Percentiles rank a stretch among this genome's conserved stretches.
phyloP scores from a whole-genome alignment of 2,329 filamentous ascomycete genomes.

The Zopfia rhizophila region DNA sequence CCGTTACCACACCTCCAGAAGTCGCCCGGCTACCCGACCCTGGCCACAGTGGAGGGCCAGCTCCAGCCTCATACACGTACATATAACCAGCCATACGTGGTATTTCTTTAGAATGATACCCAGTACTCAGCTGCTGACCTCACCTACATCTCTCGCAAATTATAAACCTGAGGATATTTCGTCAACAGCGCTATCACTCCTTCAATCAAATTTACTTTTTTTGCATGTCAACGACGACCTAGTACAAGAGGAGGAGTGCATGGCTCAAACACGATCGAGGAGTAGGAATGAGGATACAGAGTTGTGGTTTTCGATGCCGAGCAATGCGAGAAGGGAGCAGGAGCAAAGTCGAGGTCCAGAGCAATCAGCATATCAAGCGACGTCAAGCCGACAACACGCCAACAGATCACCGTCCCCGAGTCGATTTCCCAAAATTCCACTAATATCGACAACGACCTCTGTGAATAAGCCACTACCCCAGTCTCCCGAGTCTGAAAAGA shows the following conservation, averaged over 20 bases:
- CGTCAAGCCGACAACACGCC: conserved; percentile 33
- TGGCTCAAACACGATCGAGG: conserved; percentile 32
- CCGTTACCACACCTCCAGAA: conserved; percentile 31
- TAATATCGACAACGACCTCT: conserved; percentile 35
- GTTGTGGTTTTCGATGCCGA: conserved; percentile 44
- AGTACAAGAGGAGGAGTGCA: conserved; percentile 23
- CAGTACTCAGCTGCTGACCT: conserved; percentile 40
- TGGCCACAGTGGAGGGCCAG: conserved; percentile 29
- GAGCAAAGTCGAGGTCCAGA: conserved; percentile 22
- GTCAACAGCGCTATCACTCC: conserved; percentile 29
- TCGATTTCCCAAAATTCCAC: conserved; percentile 23
- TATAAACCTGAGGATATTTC: conserved; percentile 36
- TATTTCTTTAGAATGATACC: conserved; percentile 42
- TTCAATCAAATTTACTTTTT: conserved; percentile 30
- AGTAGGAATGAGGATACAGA: conserved; percentile 33
- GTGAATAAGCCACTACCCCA: conserved; percentile 45
- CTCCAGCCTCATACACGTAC: conserved; percentile 36
- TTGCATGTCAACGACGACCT: conserved; percentile 25
- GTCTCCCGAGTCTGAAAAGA: conserved; percentile 35
- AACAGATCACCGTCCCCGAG: conserved; percentile 26
- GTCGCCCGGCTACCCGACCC: conserved; percentile 30
- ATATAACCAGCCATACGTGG: conserved; percentile 30
- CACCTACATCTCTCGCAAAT: conserved; percentile 33
- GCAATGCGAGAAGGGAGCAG: conserved; percentile 24
- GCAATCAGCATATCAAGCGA: conserved; percentile 43